Evolutionary conservation across 192 early-diverging fungal genomes (phyloP), one percentile per base, ranked within the genome.

Genomic region (Powellomyces hirtus): DNA sequence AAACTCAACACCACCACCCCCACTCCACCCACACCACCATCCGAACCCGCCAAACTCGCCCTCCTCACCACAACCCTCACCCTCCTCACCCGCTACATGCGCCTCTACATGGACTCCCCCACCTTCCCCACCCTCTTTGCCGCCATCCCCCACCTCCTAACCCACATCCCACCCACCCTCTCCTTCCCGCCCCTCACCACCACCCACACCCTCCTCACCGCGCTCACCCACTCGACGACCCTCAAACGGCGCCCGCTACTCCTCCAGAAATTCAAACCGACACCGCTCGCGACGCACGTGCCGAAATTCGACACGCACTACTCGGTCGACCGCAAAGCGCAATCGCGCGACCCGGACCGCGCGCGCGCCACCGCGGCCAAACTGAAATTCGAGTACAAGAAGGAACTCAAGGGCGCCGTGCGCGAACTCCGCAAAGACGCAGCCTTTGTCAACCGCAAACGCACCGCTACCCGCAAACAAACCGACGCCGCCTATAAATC

Each of bases 341-440:
- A 11, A 13, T 83, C 88, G 71, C 89, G 92, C 66, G 92, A 95
- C 72, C 86, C 89, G 22, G 88, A 95, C 73, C 78, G 86, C 50
- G 88, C 89, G 33, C 88, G 89, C 46, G 83, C 83, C 58, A 84
- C 93, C 75, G 66, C 76, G 29, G 77, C 86, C 56, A 97, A 97
- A 77, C 76, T 96, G 53, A 76, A 90, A 33, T 72, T 84, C 8
- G 89, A 94, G 78, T 84, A 92, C 76, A 95, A 93, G 79, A 90
- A 91, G 79, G 97, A 99, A 73, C 85, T 86, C 75, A 93, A 97
- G 73, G 94, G 96, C 16, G 95, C 95, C 24, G 85, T 94, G 45
- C 88, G 97, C 26, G 97, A 99, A 77, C 75, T 99, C 66, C 90
- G 96, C 34, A 93, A 96, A 74, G 97, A 99, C 74, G 88, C 89